Evolutionary conservation across 2,329 filamentous ascomycete genomes (phyloP), one percentile per base, ranked within the genome.

Genomic region (Paracamarosporium sp.): DNA sequence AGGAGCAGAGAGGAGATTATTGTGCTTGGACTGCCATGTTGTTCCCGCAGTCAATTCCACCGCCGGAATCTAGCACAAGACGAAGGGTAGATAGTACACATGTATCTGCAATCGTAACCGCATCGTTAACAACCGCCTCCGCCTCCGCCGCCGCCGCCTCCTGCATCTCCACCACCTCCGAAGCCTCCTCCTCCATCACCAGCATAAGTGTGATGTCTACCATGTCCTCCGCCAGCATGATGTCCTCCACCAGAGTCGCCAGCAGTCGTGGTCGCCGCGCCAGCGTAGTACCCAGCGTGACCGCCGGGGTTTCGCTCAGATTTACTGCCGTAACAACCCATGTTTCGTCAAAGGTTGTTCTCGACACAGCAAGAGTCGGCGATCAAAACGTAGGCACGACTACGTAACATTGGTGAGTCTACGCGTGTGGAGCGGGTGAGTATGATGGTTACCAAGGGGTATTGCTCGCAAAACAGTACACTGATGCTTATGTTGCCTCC

Each of bases 131-230:
- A 28, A 25, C 45, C 31, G 11, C 45, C 45, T 44, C 47, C 38
- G 50, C 53, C 50, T 24, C 57, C 54, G 8, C 57, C 54, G 40
- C 55, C 58, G 24, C 59, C 59, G 4, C 27, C n/a, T n/a, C n/a
- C n/a, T n/a, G 46, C 55, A 25, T 48, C 56, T 27, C 53, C 43
- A 6, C 36, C 45, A 6, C 56, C 57, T 31, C 57, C 60, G 24
- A 48, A 45, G 24, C 50, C 55, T 6, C 56, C 56, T 25, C 53
- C 62, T 35, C 55, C 57, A 51, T 56, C 57, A n/a, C 57, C 57
- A 17, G 30, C 47, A 33, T 57, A 55, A 1, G 28, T 50, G 44
- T 53, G 38, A 45, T 56, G 54, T 28, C 58, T 54, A 5, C 47
- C 43, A 9, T 46, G 22, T 20, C 38, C 43, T 22, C 35, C 52